These are phyloP conservation scores for Wallacemonas sp. DNA, from an alignment of 208 protist genomes.

Conservation along the genomic window DNA sequence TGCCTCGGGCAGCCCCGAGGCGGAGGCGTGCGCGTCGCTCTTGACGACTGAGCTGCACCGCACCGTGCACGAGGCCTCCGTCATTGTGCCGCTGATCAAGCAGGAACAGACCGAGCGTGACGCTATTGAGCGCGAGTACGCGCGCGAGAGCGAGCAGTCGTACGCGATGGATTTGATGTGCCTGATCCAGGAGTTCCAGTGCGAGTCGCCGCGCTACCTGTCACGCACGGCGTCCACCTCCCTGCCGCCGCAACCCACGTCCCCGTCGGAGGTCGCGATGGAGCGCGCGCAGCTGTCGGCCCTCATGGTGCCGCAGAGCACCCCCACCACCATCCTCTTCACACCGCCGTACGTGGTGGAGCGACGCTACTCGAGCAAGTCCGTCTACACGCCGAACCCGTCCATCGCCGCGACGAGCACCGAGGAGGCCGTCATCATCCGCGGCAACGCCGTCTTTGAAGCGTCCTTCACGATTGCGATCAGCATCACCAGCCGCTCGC, in stretches of 20 bases:
- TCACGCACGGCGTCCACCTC: not conserved
- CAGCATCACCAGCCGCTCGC: constrained; percentile 45
- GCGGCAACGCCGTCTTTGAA: constrained; percentile 64
- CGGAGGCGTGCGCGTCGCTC: constrained; percentile 51
- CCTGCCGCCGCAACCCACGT: not conserved
- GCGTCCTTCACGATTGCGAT: constrained; percentile 65
- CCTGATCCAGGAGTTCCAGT: constrained; percentile 8
- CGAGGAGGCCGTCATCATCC: constrained; percentile 50
- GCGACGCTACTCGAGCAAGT: constrained; percentile 57
- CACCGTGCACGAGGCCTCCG: constrained; percentile 63
- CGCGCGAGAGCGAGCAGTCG: constrained; percentile 10
- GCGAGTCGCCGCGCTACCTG: not conserved
- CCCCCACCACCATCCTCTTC: constrained; percentile 26
- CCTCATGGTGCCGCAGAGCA: constrained; percentile 8
- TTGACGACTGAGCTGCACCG: constrained; percentile 58
- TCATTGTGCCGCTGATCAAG: constrained; percentile 63
- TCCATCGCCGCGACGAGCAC: constrained; percentile 65
- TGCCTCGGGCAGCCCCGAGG: constrained; percentile 40
- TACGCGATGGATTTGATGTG: constrained; percentile 13
- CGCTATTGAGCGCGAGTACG: constrained; percentile 53
- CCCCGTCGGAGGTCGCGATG: constrained; percentile 1
- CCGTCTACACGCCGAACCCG: constrained; percentile 71
- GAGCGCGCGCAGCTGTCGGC: not conserved
- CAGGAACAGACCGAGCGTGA: constrained; percentile 52
- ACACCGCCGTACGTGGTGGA: constrained; percentile 55